phyloP scores from a whole-genome alignment of 2,329 filamentous ascomycete genomes.

The Fusarium equiseti region DNA sequence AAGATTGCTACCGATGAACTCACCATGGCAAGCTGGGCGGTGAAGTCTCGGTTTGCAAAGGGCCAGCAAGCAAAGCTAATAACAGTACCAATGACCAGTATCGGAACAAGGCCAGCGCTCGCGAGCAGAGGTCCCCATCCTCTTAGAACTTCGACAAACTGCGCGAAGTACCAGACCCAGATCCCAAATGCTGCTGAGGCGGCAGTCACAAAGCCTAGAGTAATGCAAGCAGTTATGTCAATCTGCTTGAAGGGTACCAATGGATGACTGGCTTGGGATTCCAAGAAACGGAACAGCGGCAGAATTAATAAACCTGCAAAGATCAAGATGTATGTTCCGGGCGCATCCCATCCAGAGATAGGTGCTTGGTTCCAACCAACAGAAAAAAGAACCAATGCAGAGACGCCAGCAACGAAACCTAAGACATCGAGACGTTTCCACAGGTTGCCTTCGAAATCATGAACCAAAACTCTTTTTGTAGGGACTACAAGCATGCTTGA shows the following conservation, averaged over 20 bases:
- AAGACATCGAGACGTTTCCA: conserved; percentile 43
- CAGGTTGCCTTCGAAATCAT: conserved; percentile 43
- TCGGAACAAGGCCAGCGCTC: conserved; percentile 42
- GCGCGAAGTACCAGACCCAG: conserved; percentile 46
- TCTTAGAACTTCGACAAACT: conserved; percentile 42
- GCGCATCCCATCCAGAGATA: conserved; percentile 31
- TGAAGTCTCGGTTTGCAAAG: conserved; percentile 33
- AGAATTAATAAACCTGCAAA: conserved; percentile 32
- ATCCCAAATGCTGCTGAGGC: conserved; percentile 43
- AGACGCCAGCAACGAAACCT: conserved; percentile 26
- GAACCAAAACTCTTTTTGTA: conserved; percentile 33
- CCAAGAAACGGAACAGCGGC: conserved; percentile 33
- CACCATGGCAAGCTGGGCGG: conserved; percentile 35
- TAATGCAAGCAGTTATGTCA: conserved; percentile 25
- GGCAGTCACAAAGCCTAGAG: conserved; percentile 36
- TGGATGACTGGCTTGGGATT: conserved; percentile 39
- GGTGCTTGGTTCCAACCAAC: conserved; percentile 46
- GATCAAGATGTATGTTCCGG: conserved; percentile 39
- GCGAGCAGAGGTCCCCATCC: conserved; percentile 39
- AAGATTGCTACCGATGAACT: conserved; percentile 35
- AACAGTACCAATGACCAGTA: conserved; percentile 35
- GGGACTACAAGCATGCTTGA: conserved; percentile 44
- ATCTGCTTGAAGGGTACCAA: conserved; percentile 43
- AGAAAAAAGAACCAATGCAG: conserved; percentile 40
- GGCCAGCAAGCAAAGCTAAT: conserved; percentile 35